These are phyloP conservation scores for Tilletia caries DNA, from an alignment of 1,284 basidiomycete species.

Conservation along the genomic window DNA sequence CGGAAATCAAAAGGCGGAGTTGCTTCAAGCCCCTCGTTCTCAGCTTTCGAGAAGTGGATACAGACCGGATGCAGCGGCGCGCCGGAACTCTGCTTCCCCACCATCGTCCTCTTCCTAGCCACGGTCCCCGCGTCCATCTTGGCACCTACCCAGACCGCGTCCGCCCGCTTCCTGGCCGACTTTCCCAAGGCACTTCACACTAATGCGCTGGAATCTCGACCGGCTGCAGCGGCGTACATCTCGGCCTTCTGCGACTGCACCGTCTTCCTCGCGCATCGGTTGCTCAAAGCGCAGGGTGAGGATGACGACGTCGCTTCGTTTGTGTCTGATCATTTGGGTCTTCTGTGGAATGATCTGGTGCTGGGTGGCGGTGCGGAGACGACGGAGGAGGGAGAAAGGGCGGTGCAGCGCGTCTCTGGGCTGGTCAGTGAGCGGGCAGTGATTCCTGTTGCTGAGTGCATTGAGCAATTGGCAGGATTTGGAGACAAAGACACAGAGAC, in stretches of 20 bases:
- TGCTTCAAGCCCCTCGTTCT: conserved; percentile 16
- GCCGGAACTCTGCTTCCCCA: conserved; percentile 72
- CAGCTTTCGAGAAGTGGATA: conserved; percentile 67
- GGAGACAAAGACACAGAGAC: not conserved
- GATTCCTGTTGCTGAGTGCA: not conserved
- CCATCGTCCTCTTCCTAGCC: conserved; percentile 71
- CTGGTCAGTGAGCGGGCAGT: conserved; percentile 2
- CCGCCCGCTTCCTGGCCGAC: conserved; percentile 63
- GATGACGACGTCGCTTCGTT: conserved; percentile 21
- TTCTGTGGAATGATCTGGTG: conserved; percentile 28
- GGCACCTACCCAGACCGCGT: conserved; percentile 51
- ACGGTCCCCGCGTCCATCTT: conserved; percentile 65
- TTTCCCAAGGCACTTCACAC: conserved; percentile 74
- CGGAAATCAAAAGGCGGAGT: not conserved
- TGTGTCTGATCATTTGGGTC: conserved; percentile 25
- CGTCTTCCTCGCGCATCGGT: conserved; percentile 58
- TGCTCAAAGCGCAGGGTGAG: not conserved
- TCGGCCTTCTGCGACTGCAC: conserved; percentile 68
- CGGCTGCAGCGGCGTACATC: conserved; percentile 62
- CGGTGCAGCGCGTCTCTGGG: not conserved
- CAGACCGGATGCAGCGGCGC: conserved; percentile 70
- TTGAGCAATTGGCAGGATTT: not conserved
- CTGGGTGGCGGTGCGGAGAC: conserved; percentile 3
- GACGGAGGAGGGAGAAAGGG: not conserved
- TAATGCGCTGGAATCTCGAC: conserved; percentile 59